Evolutionary conservation across 768 basidiomycete genomes (phyloP), one percentile per base, ranked within the genome.

Genomic region (Boletus patriciae): DNA sequence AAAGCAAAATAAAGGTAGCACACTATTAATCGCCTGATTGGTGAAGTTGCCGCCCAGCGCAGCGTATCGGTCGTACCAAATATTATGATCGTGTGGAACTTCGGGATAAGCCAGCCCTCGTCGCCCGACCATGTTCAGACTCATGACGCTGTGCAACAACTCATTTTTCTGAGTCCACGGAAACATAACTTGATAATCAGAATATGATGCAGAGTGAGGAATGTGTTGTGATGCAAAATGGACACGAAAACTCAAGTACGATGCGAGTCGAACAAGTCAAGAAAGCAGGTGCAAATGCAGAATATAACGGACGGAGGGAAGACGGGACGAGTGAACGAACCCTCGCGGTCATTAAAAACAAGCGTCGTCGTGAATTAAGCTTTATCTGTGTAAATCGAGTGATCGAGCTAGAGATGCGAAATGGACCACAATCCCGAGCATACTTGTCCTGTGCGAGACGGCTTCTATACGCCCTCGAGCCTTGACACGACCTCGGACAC

Each of bases 401-500:
- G 10, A 18, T 25, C 21, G n/a, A 43, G 44, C 29, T 41, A 18
- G 25, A 11, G 43, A 37, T 44, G 18, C 4, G 16, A 23, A n/a
- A 25, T 23, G 7, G 37, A 25, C 29, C 38, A 46, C 27, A 40
- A 33, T 21, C 1, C 31, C 31, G 36, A 19, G 47, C 18, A 4
- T 29, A 16, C 8, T 25, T 9, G 11, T 7, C 34, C 5, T 42
- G 29, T 11, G 51, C 43, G 8, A 6, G 34, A 31, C 10, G 34
- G 19, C 44, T 59, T 50, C 37, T 64, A 72, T 19, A 60, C 52
- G 15, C 62, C 69, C 51, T 72, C 72, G n/a, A 68, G 63, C 48
- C 56, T 69, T 29, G 63, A 61, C 38, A 77, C 74, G 40, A 68
- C 65, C 11, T 63, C 66, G 59, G 79, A 80, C 36, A 79, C 73